Evolutionary conservation across 441 rosid genomes (phyloP), one percentile per base, ranked within the genome.

Genomic region (Eutrema salsugineum): DNA sequence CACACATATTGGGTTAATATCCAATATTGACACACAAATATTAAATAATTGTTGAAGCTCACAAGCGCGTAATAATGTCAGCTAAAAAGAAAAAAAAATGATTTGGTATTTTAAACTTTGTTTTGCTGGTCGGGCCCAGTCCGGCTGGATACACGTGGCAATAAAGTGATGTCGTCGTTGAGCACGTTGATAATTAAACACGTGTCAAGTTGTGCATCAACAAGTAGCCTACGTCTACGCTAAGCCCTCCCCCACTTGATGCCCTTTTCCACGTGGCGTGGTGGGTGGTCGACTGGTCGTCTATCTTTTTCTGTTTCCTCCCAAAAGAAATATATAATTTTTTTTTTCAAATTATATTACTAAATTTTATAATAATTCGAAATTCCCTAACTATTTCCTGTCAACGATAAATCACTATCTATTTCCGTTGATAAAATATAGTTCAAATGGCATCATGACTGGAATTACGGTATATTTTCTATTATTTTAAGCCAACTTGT

Each of bases 81-180:
- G 16, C 30, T n/a, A 32, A 56, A 43, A 43, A 33, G 8, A 49
- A 32, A 10, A 17, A 42, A 22, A 22, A 20, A 9, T 6, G 28
- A 17, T 30, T 38, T 47, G n/a, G n/a, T n/a, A n/a, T n/a, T n/a
- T n/a, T n/a, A n/a, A n/a, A 22, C 11, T 12, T 16, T 1, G 2
- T 3, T 33, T 32, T 11, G 67, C 9, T n/a, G 11, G 71, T 55
- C 66, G 70, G 66, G 60, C 65, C 79, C 78, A 68, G 75, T 75
- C 58, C 36, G 59, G 65, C 79, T 68, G 79, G 75, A 75, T 27
- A 68, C 65, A 75, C 75, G 75, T 75, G 79, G 79, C 79, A 47
- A 68, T 53, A 75, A 68, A 68, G 74, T 38, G 38, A 54, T 36
- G 51, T 68, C 69, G 60, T 66, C n/a, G 68, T 51, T 42, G 63